Evolutionary conservation across 1,284 basidiomycete genomes (phyloP).

Genomic region (Cutaneotrichosporon spelunceum): DNA sequence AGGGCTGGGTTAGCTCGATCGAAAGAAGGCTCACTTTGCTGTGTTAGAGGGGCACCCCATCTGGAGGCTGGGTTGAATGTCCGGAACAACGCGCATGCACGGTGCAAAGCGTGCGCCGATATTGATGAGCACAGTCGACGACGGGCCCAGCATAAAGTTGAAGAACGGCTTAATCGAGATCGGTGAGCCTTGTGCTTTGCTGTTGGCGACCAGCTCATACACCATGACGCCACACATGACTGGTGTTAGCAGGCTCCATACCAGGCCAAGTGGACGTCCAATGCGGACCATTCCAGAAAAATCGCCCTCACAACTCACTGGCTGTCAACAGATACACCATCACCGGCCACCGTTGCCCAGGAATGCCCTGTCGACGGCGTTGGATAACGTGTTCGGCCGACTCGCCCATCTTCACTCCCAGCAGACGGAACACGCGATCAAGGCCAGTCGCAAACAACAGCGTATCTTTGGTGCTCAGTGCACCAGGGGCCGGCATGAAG

Average conservation of each 20-base stretch:
- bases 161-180: constrained; percentile 75
- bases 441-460: constrained; percentile 25
- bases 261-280: background rate
- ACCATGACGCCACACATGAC: constrained; percentile 55
- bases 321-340: background rate
- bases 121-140: constrained; percentile 76
- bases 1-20: constrained; percentile 56
- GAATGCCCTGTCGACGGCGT: background rate
- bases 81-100: constrained; percentile 54
- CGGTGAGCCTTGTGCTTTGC: constrained; percentile 67
- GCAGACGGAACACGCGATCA: constrained; percentile 13
- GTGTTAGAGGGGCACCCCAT: constrained; percentile 62
- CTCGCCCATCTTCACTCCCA: background rate
- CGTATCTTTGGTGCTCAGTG: background rate
- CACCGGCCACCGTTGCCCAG: constrained; percentile 4
- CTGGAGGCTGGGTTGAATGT: constrained; percentile 60
- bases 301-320: background rate
- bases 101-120: constrained; percentile 85
- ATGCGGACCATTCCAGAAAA: background rate
- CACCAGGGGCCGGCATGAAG: background rate
- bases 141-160: constrained; percentile 90
- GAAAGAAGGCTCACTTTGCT: constrained; percentile 29
- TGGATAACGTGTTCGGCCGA: background rate
- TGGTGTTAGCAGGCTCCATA: background rate
- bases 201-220: constrained; percentile 73